Evolutionary conservation across 495 filamentous ascomycete species (phyloP).

Genomic region (Hypoxylon cercidicola): DNA sequence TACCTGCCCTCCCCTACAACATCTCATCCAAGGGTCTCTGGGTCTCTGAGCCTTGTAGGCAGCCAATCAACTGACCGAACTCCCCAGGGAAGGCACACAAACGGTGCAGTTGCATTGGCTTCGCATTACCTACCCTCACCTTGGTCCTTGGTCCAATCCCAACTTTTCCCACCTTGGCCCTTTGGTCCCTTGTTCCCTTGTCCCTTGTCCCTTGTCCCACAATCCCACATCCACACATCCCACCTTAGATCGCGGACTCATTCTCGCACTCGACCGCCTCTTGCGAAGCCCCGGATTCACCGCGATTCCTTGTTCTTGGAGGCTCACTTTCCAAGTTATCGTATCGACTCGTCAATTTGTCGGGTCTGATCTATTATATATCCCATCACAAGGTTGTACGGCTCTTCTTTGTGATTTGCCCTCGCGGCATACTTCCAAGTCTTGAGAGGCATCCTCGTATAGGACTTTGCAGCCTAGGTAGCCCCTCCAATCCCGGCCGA

Average conservation of each 20-base stretch:
- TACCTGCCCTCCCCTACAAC: background rate
- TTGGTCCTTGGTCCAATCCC: too few species aligned
- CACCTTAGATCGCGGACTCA: background rate
- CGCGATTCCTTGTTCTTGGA: constrained; percentile 22
- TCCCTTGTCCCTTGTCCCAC: background rate
- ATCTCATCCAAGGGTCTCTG: constrained; percentile 26
- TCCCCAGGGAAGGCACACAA: constrained; percentile 33
- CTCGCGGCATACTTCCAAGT: constrained; percentile 7
- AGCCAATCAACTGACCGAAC: constrained; percentile 32
- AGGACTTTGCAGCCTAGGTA: constrained; percentile 15
- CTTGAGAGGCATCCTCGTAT: constrained; percentile 34
- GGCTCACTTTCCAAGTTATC: background rate
- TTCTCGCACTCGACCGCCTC: constrained; percentile 29
- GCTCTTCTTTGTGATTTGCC: constrained; percentile 5
- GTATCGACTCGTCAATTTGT: constrained; percentile 18
- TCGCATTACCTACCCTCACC: constrained; percentile 6
- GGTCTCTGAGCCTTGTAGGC: constrained; percentile 28
- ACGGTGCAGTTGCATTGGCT: constrained; percentile 40
- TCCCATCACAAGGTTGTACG: background rate
- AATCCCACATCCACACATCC: background rate
- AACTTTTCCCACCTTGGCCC: constrained; percentile 33
- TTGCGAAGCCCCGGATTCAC: constrained; percentile 20
- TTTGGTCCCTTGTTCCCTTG: constrained; percentile 4
- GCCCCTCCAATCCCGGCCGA: constrained; percentile 26
- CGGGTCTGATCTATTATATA: constrained; percentile 24